Conservation (phyloP, 805 yeast species). For the Kuraishia molischiana region DNA sequence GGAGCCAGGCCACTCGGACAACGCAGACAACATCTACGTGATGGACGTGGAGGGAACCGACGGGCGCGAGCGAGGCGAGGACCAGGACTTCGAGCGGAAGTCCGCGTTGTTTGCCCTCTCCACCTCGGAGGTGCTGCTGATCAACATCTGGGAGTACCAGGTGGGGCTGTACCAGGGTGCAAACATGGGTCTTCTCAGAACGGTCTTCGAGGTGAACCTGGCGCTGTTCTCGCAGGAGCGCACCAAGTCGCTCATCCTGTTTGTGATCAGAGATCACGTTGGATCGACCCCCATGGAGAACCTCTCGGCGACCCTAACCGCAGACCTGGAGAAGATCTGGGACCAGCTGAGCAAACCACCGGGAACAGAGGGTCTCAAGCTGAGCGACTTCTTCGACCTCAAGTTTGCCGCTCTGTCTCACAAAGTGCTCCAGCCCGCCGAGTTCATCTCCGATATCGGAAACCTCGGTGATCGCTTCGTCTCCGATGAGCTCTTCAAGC, state of each 20-base stretch:
- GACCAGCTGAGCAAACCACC: slow-evolving; percentile 62
- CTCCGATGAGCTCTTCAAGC: slow-evolving; percentile 41
- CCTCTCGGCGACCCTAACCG: slow-evolving; percentile 55
- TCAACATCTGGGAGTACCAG: slow-evolving; percentile 95
- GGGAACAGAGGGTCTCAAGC: slow-evolving; percentile 39
- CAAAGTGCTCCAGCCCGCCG: slow-evolving; percentile 69
- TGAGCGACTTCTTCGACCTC: slow-evolving; percentile 77
- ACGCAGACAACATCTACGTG: slow-evolving; percentile 44
- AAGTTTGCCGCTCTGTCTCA: slow-evolving; percentile 78
- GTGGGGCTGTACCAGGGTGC: slow-evolving; percentile 97
- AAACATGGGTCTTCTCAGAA: slow-evolving; percentile 88
- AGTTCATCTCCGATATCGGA: slow-evolving; percentile 53
- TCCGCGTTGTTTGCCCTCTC: slow-evolving; percentile 92
- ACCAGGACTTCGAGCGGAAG: slow-evolving; percentile 95
- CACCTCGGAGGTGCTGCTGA: slow-evolving; percentile 81
- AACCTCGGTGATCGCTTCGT: slow-evolving; percentile 55
- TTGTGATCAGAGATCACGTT: slow-evolving; percentile 87
- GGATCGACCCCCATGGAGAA: slow-evolving; percentile 78
- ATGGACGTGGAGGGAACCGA: slow-evolving; percentile 99
- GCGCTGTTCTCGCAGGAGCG: slow-evolving; percentile 65
- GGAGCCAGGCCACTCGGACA: slow-evolving; percentile 6
- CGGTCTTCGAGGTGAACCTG: slow-evolving; percentile 93
- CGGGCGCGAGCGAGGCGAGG: slow-evolving; percentile 96
- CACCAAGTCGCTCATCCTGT: slow-evolving; percentile 54
- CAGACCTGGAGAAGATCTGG: slow-evolving; percentile 79